Conservation (phyloP, 768 basidiomycete genomes). For the Pleurotus ostreatus region DNA sequence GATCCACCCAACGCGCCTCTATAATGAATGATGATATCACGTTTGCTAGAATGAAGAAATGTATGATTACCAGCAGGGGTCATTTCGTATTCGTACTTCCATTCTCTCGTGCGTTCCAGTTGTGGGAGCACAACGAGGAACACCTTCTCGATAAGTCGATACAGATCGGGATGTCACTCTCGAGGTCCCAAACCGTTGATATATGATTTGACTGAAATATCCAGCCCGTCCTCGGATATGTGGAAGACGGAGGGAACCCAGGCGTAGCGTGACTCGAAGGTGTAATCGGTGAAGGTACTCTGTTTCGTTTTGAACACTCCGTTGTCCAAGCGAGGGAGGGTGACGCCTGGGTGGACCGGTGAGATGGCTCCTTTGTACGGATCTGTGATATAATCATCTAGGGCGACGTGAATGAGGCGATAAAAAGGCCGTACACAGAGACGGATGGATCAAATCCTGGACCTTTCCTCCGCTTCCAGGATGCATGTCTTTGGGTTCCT, state of each 20-base stretch:
- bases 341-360: neutral
- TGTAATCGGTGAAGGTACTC: neutral
- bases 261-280: constrained; percentile 2
- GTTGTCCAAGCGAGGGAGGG: neutral
- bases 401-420: neutral
- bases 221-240: constrained; percentile 10
- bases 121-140: constrained; percentile 13
- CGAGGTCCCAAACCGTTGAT: constrained; percentile 15
- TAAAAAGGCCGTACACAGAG: constrained; percentile 8
- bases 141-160: constrained; percentile 13
- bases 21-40: no score
- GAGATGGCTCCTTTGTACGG: constrained; percentile 7
- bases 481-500: constrained; percentile 13
- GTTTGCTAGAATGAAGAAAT: no score
- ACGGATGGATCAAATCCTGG: constrained; percentile 14
- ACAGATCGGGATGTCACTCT: constrained; percentile 10
- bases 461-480: constrained; percentile 13
- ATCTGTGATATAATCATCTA: constrained; percentile 1
- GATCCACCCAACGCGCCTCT: no score
- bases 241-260: constrained; percentile 15
- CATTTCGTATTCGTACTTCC: neutral
- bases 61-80: neutral
- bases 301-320: neutral
- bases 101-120: constrained; percentile 8
- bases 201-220: constrained; percentile 12